Conservation (phyloP, 768 basidiomycete genomes). For the Clavulina sp. region DNA sequence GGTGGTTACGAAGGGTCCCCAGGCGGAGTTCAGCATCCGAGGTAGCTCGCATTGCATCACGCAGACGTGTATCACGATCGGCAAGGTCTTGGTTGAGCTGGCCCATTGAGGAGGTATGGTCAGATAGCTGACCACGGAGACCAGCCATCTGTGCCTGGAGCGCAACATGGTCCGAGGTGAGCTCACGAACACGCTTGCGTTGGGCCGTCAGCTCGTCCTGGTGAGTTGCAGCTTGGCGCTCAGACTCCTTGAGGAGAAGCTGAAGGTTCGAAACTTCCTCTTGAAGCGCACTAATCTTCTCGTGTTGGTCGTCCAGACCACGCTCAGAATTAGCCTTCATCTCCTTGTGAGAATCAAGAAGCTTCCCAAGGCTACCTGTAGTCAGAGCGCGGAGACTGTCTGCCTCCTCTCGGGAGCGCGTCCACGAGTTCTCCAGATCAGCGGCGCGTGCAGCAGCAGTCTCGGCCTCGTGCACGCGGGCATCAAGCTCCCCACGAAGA, state of each 20-base stretch:
- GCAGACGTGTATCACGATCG: conserved; percentile 45
- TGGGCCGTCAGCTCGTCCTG: conserved; percentile 51
- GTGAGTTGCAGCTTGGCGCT: conserved; percentile 29
- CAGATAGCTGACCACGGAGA: conserved; percentile 55
- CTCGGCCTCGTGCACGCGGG: conserved; percentile 56
- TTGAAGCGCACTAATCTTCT: conserved; percentile 69
- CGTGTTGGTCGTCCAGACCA: conserved; percentile 51
- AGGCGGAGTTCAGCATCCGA: conserved; percentile 57
- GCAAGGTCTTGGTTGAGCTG: conserved; percentile 51
- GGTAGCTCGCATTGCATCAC: conserved; percentile 43
- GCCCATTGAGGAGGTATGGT: conserved; percentile 48
- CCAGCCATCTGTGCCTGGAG: conserved; percentile 58
- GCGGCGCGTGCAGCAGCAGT: conserved; percentile 42
- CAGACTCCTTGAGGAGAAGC: conserved; percentile 52
- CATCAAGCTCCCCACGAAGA: conserved; percentile 65
- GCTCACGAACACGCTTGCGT: conserved; percentile 41
- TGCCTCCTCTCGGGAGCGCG: conserved; percentile 83
- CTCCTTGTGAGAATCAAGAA: conserved; percentile 76
- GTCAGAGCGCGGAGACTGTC: conserved; percentile 78
- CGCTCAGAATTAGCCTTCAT: conserved; percentile 73
- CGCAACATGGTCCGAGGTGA: conserved; percentile 43
- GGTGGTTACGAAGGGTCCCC: conserved; percentile 64
- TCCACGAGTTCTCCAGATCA: conserved; percentile 81
- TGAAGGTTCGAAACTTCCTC: conserved; percentile 59
- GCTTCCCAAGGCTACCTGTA: conserved; percentile 67